Evolutionary conservation across 2,329 filamentous ascomycete genomes (phyloP).

Genomic region (Alternaria arborescens): DNA sequence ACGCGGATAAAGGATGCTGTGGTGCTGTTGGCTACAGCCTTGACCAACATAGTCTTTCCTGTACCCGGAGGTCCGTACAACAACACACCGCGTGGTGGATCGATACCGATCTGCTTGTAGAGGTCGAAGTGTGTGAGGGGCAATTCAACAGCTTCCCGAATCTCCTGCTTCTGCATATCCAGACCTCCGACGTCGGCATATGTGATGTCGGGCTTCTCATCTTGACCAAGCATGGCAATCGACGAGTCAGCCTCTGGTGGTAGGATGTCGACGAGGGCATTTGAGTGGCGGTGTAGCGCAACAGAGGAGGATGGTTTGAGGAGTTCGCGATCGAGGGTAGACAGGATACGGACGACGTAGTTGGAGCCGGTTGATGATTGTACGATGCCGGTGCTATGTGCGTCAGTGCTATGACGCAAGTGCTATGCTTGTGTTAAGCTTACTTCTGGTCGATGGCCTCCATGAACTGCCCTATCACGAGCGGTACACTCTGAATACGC

Average conservation of each 20-base stretch:
- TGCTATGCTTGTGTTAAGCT: constrained; percentile 36
- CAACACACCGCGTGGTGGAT: constrained; percentile 93
- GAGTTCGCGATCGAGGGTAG: constrained; percentile 96
- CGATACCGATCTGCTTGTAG: constrained; percentile 99
- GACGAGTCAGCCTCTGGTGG: constrained; percentile 99
- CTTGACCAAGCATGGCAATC: constrained; percentile 94
- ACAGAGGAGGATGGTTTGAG: constrained; percentile 98
- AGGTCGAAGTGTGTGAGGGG: constrained; percentile 97
- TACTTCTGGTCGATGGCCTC: constrained; percentile 99
- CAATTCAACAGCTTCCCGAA: constrained; percentile 95
- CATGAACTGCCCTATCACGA: constrained; percentile 99
- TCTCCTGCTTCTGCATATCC: constrained; percentile 99
- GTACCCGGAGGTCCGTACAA: constrained; percentile 96
- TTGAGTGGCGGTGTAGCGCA: constrained; percentile 96
- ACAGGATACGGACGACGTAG: constrained; percentile 98
- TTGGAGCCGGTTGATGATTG: constrained; percentile 98
- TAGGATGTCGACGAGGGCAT: constrained; percentile 96
- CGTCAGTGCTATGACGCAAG: constrained; percentile 23
- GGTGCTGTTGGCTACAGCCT: constrained; percentile 97
- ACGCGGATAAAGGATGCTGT: constrained; percentile 98
- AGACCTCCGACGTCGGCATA: constrained; percentile 97
- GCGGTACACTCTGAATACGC: constrained; percentile 95
- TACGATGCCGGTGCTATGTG: constrained; percentile 87
- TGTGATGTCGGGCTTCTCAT: constrained; percentile 98
- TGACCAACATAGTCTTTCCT: constrained; percentile 97